Conservation (phyloP, 2,329 filamentous ascomycete species). For the Aspergillus pseudoglaucus region DNA sequence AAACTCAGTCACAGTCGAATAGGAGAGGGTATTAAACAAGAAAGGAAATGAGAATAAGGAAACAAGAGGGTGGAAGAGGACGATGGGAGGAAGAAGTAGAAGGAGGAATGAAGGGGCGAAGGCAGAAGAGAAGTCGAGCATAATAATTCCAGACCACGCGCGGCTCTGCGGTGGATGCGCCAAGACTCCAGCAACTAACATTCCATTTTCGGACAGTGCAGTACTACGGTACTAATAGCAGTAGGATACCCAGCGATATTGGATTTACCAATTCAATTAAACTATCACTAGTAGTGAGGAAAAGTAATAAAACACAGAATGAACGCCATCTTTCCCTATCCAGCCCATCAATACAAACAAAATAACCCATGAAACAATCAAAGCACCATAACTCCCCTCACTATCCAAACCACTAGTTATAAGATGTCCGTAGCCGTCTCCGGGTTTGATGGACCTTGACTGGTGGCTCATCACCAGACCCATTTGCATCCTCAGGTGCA, state of each 20-base stretch:
- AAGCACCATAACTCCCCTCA: slow-evolving; percentile 22
- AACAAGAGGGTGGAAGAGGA: slow-evolving; percentile 4
- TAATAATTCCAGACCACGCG: slow-evolving; percentile 4
- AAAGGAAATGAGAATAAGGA: slow-evolving; percentile 5
- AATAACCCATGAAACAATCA: no score
- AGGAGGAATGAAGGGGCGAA: slow-evolving; percentile 6
- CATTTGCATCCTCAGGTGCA: slow-evolving; percentile 8
- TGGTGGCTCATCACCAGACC: not conserved
- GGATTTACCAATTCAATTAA: no score
- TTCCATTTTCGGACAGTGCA: no score
- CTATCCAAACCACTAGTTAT: no score
- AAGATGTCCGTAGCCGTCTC: slow-evolving; percentile 12
- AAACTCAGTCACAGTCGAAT: slow-evolving; percentile 5
- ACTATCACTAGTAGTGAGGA: no score
- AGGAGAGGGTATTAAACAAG: slow-evolving; percentile 4
- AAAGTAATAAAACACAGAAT: no score
- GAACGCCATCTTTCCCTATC: no score
- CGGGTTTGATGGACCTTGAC: slow-evolving; percentile 25
- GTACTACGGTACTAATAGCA: no score
- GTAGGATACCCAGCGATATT: no score
- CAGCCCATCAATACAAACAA: no score
- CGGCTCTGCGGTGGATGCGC: slow-evolving; percentile 5
- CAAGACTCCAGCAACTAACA: not conserved
- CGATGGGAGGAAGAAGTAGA: slow-evolving; percentile 16
- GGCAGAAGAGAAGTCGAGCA: slow-evolving; percentile 2